Conservation (phyloP, 805 yeast genomes). For the Wickerhamiella spandovensis region DNA sequence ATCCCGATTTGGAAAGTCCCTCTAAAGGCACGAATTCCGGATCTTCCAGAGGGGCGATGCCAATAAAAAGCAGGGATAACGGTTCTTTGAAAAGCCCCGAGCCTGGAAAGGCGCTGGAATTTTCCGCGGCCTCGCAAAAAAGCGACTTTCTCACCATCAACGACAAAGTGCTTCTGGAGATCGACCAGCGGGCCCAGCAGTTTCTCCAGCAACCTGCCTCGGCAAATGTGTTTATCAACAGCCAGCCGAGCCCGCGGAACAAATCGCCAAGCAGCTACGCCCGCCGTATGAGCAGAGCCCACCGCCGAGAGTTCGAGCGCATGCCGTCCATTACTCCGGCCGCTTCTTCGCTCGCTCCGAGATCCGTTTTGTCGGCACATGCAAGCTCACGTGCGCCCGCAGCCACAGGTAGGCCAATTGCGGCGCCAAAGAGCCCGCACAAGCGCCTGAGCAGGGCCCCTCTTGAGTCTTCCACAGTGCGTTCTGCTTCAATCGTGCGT, state of each 20-base stretch:
- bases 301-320: constrained; percentile 17
- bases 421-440: neutral
- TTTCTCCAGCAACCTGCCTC: constrained; percentile 2
- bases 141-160: constrained; percentile 24
- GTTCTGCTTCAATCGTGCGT: no score
- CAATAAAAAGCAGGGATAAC: no score
- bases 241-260: neutral
- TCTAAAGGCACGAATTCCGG: neutral
- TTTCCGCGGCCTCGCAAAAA: constrained; percentile 12
- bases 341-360: no score
- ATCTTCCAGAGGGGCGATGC: no score
- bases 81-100: no score
- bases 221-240: constrained; percentile 2
- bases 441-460: no score
- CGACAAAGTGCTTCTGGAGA: constrained; percentile 23
- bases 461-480: no score
- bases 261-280: neutral
- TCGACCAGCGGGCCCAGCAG: constrained; percentile 23
- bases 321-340: constrained; percentile 18
- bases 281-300: constrained; percentile 16
- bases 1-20: constrained; percentile 1
- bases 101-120: constrained; percentile 5
- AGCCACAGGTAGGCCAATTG: neutral
- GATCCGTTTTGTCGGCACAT: no score
- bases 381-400: no score